These are phyloP conservation scores for Exophiala lecanii-corni DNA, from an alignment of 2,329 filamentous ascomycete species.

Conservation along the genomic window DNA sequence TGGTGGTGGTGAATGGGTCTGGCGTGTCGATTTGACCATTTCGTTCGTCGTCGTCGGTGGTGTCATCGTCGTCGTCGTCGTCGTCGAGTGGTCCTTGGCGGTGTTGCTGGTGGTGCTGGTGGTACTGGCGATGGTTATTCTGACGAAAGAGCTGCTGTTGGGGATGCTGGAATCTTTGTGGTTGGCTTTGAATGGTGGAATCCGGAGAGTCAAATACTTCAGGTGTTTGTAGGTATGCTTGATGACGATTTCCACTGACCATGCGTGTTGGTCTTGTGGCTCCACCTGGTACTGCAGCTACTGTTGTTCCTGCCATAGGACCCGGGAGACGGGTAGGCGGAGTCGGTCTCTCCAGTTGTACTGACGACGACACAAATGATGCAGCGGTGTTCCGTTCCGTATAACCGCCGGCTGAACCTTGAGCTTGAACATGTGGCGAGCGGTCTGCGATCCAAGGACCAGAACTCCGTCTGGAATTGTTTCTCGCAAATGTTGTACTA, in stretches of 20 bases:
- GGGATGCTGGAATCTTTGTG: neutral
- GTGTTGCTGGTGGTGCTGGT: too few relatives aligned
- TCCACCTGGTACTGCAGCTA: too few relatives aligned
- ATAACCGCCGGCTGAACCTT: too few relatives aligned
- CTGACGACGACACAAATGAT: too few relatives aligned
- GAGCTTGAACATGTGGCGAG: conserved; percentile 4
- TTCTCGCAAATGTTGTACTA: neutral
- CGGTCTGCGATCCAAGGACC: conserved; percentile 17
- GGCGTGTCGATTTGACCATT: neutral
- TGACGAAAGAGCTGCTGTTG: too few relatives aligned
- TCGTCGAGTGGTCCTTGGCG: too few relatives aligned
- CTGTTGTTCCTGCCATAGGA: too few relatives aligned
- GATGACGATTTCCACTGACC: conserved; percentile 6
- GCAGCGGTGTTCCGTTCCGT: too few relatives aligned
- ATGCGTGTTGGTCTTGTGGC: conserved; percentile 4
- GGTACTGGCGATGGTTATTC: too few relatives aligned
- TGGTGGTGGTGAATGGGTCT: neutral
- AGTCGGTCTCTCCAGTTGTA: too few relatives aligned
- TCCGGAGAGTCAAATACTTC: conserved; percentile 1
- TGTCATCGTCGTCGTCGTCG: neutral
- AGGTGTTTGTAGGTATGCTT: neutral
- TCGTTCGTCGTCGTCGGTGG: too few relatives aligned
- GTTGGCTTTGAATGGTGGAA: neutral
- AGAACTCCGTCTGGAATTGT: conserved; percentile 3
- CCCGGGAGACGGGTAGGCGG: too few relatives aligned